Evolutionary conservation across 2,329 filamentous ascomycete species (phyloP).

Genomic region (Raffaelea albimanens): DNA sequence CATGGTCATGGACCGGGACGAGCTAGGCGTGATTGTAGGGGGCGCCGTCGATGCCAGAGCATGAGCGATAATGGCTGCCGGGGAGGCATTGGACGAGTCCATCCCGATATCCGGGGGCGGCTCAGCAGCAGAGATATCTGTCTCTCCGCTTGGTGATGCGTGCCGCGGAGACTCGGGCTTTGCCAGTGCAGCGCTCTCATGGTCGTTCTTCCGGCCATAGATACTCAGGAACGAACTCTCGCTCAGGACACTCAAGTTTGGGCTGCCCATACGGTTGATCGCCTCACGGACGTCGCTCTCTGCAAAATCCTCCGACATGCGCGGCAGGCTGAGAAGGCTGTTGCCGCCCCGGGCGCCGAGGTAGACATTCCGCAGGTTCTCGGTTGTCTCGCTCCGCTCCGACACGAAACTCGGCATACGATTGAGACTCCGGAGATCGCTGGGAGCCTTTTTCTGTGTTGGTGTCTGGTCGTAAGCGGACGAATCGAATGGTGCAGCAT

Average conservation of each 20-base stretch:
- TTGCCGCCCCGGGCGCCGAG: conserved; percentile 30
- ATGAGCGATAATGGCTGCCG: conserved; percentile 3
- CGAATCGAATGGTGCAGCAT: not conserved
- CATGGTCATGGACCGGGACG: not conserved
- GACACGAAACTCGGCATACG: conserved; percentile 59
- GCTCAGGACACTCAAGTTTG: conserved; percentile 54
- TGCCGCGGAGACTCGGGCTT: conserved; percentile 13
- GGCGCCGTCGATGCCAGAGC: conserved; percentile 2
- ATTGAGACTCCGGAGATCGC: conserved; percentile 30
- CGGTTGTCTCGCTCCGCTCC: conserved; percentile 47
- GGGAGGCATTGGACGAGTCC: conserved; percentile 13
- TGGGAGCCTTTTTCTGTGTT: conserved; percentile 14
- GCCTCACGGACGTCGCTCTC: conserved; percentile 19
- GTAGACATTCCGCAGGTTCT: conserved; percentile 52
- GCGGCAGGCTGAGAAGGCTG: conserved; percentile 41
- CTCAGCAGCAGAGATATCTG: conserved; percentile 2
- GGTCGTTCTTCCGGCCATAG: conserved; percentile 39
- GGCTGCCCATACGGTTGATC: conserved; percentile 41
- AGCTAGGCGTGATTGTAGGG: not conserved
- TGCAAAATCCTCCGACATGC: conserved; percentile 31
- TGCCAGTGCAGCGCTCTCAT: conserved; percentile 15
- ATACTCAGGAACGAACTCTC: conserved; percentile 60
- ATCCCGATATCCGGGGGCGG: conserved; percentile 8
- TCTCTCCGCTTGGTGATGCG: not conserved
- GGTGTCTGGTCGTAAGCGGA: conserved; percentile 11